phyloP scores from a whole-genome alignment of 2,329 filamentous ascomycete genomes.

The Talaromyces sp. region DNA sequence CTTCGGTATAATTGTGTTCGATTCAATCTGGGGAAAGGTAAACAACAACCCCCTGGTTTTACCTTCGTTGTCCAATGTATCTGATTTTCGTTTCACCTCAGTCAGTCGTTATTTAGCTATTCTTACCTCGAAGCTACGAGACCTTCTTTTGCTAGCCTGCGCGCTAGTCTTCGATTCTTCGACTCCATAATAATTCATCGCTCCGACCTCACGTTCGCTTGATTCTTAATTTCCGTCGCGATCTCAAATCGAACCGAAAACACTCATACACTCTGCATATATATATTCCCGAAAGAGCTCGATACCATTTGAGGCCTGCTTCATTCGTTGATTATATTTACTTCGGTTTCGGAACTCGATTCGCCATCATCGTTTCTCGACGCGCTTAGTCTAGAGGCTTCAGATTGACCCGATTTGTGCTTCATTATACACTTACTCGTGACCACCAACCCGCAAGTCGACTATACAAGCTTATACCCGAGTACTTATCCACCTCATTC shows the following conservation, averaged over 20 bases:
- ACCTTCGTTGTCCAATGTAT: not conserved
- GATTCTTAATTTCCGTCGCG: not conserved
- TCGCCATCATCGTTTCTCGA: not conserved
- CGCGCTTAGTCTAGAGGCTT: not conserved
- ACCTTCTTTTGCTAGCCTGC: constrained; percentile 4
- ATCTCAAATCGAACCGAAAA: constrained; percentile 1
- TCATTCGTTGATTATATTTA: not conserved
- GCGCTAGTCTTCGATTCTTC: constrained; percentile 11
- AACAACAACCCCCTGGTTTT: not conserved
- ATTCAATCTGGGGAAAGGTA: constrained; percentile 13
- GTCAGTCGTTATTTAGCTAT: constrained; percentile 6
- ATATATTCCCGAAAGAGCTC: not conserved
- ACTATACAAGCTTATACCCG: not conserved
- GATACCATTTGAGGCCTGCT: not conserved
- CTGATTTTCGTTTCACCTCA: not conserved
- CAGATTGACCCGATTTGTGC: not conserved
- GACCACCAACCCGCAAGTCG: not conserved
- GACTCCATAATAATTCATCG: constrained; percentile 9
- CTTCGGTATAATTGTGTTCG: constrained; percentile 21
- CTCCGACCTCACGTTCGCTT: constrained; percentile 12
- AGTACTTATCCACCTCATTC: not conserved
- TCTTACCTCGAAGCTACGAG: constrained; percentile 5
- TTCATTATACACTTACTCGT: not conserved
- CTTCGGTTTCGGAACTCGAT: not conserved
- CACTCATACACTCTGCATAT: not conserved